Conservation (phyloP, 805 yeast genomes). For the Candida sakaeoensis region DNA sequence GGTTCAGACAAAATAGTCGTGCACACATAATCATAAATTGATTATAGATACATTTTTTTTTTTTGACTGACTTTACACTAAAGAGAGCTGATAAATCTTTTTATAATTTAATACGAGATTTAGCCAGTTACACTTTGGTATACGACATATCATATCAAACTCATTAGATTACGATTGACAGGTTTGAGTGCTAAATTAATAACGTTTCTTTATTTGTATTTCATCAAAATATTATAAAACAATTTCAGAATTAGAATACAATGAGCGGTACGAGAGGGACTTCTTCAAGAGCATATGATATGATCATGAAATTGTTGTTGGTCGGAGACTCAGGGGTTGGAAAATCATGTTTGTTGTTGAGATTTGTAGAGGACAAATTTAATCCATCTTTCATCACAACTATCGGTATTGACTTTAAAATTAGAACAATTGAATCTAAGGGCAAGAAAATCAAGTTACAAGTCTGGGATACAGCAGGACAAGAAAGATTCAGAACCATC, state of each 20-base stretch:
- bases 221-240: too few species aligned
- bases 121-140: neutral
- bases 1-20: neutral
- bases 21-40: neutral
- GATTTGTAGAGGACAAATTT: conserved; percentile 95
- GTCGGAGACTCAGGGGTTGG: conserved; percentile 94
- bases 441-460: conserved; percentile 92
- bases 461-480: conserved; percentile 98
- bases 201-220: too few species aligned
- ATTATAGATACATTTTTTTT: too few species aligned
- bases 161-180: too few species aligned
- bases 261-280: conserved; percentile 53
- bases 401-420: conserved; percentile 96
- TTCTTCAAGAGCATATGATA: conserved; percentile 74
- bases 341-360: conserved; percentile 81
- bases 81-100: neutral
- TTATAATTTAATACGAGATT: neutral
- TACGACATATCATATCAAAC: neutral
- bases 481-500: conserved; percentile 90
- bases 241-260: neutral
- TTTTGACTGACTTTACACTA: conserved; percentile 3
- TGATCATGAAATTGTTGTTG: conserved; percentile 85
- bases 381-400: conserved; percentile 96
- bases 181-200: too few species aligned
- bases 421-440: conserved; percentile 90